phyloP scores from a whole-genome alignment of 768 basidiomycete species.

The Chalciporus sphaerocephalus region DNA sequence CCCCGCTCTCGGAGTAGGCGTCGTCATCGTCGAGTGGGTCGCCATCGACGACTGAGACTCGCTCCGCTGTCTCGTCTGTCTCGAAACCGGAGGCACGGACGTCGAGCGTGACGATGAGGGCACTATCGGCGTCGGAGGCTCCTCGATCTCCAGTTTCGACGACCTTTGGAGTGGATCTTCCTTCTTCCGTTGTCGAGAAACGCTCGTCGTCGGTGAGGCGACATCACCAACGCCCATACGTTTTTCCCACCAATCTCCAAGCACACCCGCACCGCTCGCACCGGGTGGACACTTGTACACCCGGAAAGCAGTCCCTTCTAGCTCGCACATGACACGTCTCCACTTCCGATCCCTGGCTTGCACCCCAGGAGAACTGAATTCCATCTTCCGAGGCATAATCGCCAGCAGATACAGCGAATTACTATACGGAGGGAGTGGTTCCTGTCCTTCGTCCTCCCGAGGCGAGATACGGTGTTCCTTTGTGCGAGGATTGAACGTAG shows the following conservation, averaged over 20 bases:
- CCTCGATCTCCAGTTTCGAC: constrained; percentile 22
- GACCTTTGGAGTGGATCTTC: constrained; percentile 26
- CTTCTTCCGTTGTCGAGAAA: constrained; percentile 19
- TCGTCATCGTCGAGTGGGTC: constrained; percentile 12
- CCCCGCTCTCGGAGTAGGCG: constrained; percentile 13
- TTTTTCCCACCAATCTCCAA: constrained; percentile 78
- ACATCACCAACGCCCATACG: constrained; percentile 70
- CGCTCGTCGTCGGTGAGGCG: constrained; percentile 23
- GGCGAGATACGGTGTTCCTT: constrained; percentile 30
- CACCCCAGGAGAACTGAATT: constrained; percentile 79
- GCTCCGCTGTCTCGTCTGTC: constrained; percentile 10
- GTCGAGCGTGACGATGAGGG: constrained; percentile 2
- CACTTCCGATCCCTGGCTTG: constrained; percentile 91
- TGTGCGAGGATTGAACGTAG: constrained; percentile 38
- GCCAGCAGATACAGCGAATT: constrained; percentile 80
- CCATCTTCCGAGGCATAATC: constrained; percentile 87
- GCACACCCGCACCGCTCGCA: constrained; percentile 43
- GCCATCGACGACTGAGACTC: constrained; percentile 25
- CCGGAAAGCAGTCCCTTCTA: constrained; percentile 88
- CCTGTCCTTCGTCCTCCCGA: constrained; percentile 79
- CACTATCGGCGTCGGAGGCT: background rate
- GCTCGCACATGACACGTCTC: constrained; percentile 80
- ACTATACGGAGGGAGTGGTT: constrained; percentile 74
- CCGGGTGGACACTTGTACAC: constrained; percentile 57
- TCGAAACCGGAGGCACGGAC: constrained; percentile 4